Base-by-base conservation (phyloP, 2,329 filamentous ascomycete species). In the Monilinia vaccinii-corymbosi region DNA sequence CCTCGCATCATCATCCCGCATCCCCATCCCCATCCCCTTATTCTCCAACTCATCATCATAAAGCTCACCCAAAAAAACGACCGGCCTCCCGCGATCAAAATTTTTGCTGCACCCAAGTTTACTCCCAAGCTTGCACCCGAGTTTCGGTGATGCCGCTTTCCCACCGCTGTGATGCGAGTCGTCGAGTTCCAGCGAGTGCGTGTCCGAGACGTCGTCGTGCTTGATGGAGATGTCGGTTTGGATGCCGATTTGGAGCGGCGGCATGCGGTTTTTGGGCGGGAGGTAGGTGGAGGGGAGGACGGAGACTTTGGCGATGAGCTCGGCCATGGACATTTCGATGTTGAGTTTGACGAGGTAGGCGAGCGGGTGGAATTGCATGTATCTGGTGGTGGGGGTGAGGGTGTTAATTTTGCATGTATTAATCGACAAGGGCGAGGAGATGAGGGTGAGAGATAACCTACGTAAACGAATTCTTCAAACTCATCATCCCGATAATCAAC, bases 311-410 rank as follows among this genome's bases (percentile, higher is more conserved):
- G 71, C 71, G 59, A 76, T 74, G 7, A 76, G 70, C 1, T 72
- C 71, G 8, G 75, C 74, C 74, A 77, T 76, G 61, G 70, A 71
- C 73, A 76, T 74, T 66, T 77, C 75, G 59, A 76, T 76, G 64
- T 77, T 75, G 57, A 76, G 72, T 61, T 73, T 76, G 50, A 76
- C 73, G 51, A 75, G 74, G 66, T 76, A 76, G 8, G 71, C 72
- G 11, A 76, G 70, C 0, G 74, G 74, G 57, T 76, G 73, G 66
- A 76, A 75, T 62, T 75, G 73, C 55, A 75, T 71, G 65, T 71
- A 72, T 42, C 67, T 68, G 18, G 16, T 40, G 36, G 2, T 9
- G 5, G 21, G 14, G 28, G 23, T 42, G n/a, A n/a, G n/a, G 23
- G 8, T 40, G 28, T 38, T 3, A 21, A 4, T 28, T 4, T 34